phyloP scores from a whole-genome alignment of 371 early-diverging fungal genomes.

The Mortierella sp. region DNA sequence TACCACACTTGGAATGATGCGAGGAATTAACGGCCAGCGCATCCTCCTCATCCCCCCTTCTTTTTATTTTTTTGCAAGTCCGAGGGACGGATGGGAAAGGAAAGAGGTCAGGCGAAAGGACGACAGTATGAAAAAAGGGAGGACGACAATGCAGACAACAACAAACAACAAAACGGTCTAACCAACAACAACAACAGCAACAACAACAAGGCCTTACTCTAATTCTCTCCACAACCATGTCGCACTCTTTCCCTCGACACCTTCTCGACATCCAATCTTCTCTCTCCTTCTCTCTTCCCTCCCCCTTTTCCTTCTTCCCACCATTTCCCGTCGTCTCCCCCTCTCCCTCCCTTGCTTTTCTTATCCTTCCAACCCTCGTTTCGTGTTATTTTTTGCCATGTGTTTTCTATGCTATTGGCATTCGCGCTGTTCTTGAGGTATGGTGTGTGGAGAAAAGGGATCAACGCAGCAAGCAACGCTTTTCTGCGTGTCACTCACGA shows the following conservation, averaged over 20 bases:
- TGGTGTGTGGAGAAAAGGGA: no score
- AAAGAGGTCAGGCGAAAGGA: neutral
- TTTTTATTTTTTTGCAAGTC: neutral
- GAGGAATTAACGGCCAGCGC: neutral
- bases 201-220: neutral
- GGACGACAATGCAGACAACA: neutral
- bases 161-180: neutral
- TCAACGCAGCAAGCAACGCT: neutral
- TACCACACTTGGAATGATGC: neutral
- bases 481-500: neutral
- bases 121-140: neutral
- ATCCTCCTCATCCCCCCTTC: no score
- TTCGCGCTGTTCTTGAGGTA: no score
- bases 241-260: neutral
- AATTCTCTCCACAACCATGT: conserved; percentile 12
- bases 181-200: neutral
- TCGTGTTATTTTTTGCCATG: neutral
- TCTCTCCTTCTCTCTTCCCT: neutral
- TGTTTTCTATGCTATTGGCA: neutral
- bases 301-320: neutral
- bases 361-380: neutral
- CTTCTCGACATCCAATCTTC: neutral
- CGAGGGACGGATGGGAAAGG: neutral
- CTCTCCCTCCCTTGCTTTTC: neutral
- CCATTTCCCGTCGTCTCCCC: neutral